Evolutionary conservation across 164 flowering plant genomes (phyloP).

Genomic region (Kalanchoe fedtschenkoi): DNA sequence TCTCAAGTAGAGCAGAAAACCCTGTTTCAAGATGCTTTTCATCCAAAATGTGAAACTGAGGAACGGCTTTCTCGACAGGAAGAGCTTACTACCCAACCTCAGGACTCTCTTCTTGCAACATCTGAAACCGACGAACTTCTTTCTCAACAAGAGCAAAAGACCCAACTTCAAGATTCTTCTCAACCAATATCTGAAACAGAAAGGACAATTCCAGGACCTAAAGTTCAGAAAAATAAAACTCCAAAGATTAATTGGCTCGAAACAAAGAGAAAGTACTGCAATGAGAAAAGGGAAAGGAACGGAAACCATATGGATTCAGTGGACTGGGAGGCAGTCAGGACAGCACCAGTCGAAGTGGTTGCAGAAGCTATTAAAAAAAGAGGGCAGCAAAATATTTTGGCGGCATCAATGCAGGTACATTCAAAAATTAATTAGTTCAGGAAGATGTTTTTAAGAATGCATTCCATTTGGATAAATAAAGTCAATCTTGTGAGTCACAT

Average conservation of each 20-base stretch:
- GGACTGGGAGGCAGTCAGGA: constrained; percentile 5
- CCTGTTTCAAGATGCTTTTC: background rate
- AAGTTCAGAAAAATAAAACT: background rate
- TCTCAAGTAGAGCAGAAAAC: background rate
- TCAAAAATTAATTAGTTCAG: background rate
- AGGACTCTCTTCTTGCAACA: background rate
- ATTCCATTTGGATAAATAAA: background rate
- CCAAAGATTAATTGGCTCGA: background rate
- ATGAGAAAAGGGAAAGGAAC: background rate
- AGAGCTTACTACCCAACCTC: background rate
- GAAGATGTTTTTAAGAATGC: background rate
- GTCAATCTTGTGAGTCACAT: no score
- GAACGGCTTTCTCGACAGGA: background rate
- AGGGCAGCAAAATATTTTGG: constrained; percentile 2
- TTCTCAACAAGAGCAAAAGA: background rate
- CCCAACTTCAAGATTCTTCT: background rate
- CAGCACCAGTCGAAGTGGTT: background rate
- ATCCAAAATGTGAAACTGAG: background rate
- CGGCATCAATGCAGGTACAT: constrained; percentile 2
- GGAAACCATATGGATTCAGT: background rate
- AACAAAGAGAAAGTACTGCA: background rate
- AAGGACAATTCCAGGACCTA: background rate
- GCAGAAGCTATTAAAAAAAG: constrained; percentile 2
- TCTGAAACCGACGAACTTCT: background rate
- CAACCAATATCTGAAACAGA: background rate